These are phyloP conservation scores for Nannochloropsis gaditana DNA, from an alignment of 108 stramenopile genomes.

Conservation along the genomic window DNA sequence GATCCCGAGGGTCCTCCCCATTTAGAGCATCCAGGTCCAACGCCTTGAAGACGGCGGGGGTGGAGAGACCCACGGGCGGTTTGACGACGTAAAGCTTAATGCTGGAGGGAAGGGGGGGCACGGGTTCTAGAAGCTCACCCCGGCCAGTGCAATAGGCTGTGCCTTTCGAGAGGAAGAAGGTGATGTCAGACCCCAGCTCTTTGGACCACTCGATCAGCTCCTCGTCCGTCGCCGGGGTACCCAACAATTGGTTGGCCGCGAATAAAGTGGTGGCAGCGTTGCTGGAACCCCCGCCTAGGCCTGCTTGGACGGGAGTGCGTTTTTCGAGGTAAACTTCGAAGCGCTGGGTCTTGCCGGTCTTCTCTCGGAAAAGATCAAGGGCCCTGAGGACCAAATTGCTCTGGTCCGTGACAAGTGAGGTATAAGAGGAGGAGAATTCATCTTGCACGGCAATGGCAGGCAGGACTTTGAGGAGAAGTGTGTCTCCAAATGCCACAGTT, in stretches of 20 bases:
- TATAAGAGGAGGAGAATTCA: conserved; percentile 76
- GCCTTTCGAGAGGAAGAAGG: conserved; percentile 85
- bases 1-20: conserved; percentile 31
- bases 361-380: conserved; percentile 72
- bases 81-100: conserved; percentile 68
- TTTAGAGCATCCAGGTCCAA: conserved; percentile 57
- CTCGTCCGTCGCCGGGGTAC: conserved; percentile 69
- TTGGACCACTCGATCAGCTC: conserved; percentile 87
- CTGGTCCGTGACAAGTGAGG: conserved; percentile 72
- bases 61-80: conserved; percentile 76
- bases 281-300: conserved; percentile 84
- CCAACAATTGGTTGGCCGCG: conserved; percentile 80
- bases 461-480: conserved; percentile 60
- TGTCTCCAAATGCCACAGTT: conserved; percentile 86
- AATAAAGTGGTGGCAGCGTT: conserved; percentile 92
- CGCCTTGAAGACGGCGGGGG: conserved; percentile 79
- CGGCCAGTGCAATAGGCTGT: conserved; percentile 91
- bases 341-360: conserved; percentile 58
- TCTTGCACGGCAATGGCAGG: conserved; percentile 44
- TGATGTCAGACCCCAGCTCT: conserved; percentile 84
- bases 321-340: conserved; percentile 74
- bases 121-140: conserved; percentile 81
- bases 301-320: conserved; percentile 81
- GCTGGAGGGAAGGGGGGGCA: conserved; percentile 63
- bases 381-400: conserved; percentile 81